phyloP scores from a whole-genome alignment of 2,329 filamentous ascomycete species.

The Colletotrichum agaves region DNA sequence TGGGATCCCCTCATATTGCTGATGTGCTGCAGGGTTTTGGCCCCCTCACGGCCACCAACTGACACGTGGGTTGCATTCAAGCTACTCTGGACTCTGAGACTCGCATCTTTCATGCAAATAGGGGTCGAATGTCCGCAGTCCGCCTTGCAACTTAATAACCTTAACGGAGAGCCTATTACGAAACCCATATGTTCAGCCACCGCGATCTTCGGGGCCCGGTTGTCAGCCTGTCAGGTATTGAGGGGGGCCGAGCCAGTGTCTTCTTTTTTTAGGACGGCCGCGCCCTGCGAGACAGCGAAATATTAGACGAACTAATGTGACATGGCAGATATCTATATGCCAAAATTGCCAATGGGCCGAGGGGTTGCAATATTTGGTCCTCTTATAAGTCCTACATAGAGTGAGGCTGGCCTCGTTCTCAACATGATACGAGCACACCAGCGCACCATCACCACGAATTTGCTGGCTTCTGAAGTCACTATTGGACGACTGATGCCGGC shows the following conservation, averaged over 20 bases:
- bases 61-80: constrained; percentile 11
- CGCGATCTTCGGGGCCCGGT: not conserved
- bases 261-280: not conserved
- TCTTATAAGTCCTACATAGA: not conserved
- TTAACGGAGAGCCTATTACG: not conserved
- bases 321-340: not conserved
- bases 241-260: not conserved
- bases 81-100: not conserved
- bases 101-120: not conserved
- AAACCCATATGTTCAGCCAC: not conserved
- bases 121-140: not conserved
- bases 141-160: not conserved
- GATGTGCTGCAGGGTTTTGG: not conserved
- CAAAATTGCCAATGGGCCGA: too few species aligned
- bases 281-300: not conserved
- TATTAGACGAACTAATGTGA: not conserved
- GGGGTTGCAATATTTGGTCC: too few species aligned
- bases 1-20: not conserved
- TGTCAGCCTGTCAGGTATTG: too few species aligned
- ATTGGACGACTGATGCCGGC: not conserved
- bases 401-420: too few species aligned
- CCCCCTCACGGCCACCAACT: not conserved
- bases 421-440: too few species aligned
- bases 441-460: not conserved
- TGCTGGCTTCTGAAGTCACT: not conserved